phyloP scores from a whole-genome alignment of 495 filamentous ascomycete genomes.

The Ramalina peruviana region DNA sequence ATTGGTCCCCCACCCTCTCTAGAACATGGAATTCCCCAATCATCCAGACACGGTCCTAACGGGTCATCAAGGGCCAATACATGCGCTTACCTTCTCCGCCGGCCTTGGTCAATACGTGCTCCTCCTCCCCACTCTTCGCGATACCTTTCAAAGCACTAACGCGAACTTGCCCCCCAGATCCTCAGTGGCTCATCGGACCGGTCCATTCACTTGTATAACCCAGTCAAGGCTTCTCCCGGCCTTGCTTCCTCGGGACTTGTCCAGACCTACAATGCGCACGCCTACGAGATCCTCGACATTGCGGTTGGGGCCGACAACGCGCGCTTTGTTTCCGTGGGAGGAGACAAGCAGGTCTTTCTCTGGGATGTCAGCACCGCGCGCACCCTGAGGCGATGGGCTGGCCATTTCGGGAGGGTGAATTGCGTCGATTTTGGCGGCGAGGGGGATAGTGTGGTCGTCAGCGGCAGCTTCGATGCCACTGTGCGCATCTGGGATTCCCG shows the following conservation, averaged over 20 bases:
- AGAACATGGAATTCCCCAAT: conserved; percentile 16
- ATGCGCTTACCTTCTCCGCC: conserved; percentile 57
- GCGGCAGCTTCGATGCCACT: conserved; percentile 62
- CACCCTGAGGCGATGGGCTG: conserved; percentile 61
- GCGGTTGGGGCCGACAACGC: conserved; percentile 63
- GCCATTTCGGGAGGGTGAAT: conserved; percentile 63
- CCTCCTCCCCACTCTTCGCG: not conserved
- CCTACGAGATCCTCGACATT: conserved; percentile 77
- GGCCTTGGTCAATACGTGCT: conserved; percentile 48
- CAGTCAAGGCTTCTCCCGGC: conserved; percentile 18
- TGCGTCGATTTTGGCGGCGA: conserved; percentile 61
- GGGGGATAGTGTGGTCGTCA: conserved; percentile 54
- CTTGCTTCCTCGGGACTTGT: conserved; percentile 42
- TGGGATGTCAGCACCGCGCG: conserved; percentile 79
- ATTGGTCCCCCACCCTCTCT: not conserved
- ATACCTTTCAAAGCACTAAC: conserved; percentile 4
- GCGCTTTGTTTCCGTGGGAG: conserved; percentile 67
- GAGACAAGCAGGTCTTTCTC: conserved; percentile 77
- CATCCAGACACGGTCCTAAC: conserved; percentile 10
- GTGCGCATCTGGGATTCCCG: conserved; percentile 78
- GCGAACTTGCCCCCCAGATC: conserved; percentile 36
- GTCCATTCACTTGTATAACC: conserved; percentile 59
- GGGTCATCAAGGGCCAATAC: conserved; percentile 45
- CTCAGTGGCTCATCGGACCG: conserved; percentile 81
- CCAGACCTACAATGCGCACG: conserved; percentile 79